Conservation (phyloP, 2,329 filamentous ascomycete species). For the Colletotrichum abscissum region DNA sequence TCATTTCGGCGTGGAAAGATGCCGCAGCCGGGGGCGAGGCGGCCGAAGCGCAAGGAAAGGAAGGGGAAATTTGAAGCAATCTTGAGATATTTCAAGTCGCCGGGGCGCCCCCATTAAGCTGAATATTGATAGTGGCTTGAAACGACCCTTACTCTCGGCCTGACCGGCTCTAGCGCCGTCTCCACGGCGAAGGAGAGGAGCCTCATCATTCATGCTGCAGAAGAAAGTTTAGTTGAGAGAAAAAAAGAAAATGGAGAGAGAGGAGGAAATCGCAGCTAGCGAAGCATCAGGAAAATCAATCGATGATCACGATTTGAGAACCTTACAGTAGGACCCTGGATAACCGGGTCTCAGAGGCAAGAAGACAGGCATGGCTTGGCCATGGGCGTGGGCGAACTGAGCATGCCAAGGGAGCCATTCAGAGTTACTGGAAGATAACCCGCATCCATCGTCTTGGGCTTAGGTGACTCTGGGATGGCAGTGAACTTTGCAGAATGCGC, state of each 20-base stretch:
- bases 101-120: conserved; percentile 15
- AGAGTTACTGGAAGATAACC: conserved; percentile 8
- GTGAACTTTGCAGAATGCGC: background rate
- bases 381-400: background rate
- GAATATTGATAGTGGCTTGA: conserved; percentile 30
- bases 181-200: conserved; percentile 26
- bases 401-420: conserved; percentile 1
- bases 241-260: background rate
- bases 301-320: conserved; percentile 23
- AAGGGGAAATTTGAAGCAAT: conserved; percentile 19
- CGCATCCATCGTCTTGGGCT: background rate
- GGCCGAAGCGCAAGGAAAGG: background rate
- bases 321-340: conserved; percentile 12
- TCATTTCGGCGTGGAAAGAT: conserved; percentile 4
- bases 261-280: background rate
- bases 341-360: background rate
- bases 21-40: background rate
- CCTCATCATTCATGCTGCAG: background rate
- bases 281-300: conserved; percentile 12
- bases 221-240: conserved; percentile 5
- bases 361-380: conserved; percentile 8
- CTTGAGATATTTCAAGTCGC: conserved; percentile 24
- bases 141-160: conserved; percentile 34
- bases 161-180: conserved; percentile 29
- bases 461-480: background rate